Evolutionary conservation across 768 basidiomycete genomes (phyloP).

Genomic region (Lentinula boryana): DNA sequence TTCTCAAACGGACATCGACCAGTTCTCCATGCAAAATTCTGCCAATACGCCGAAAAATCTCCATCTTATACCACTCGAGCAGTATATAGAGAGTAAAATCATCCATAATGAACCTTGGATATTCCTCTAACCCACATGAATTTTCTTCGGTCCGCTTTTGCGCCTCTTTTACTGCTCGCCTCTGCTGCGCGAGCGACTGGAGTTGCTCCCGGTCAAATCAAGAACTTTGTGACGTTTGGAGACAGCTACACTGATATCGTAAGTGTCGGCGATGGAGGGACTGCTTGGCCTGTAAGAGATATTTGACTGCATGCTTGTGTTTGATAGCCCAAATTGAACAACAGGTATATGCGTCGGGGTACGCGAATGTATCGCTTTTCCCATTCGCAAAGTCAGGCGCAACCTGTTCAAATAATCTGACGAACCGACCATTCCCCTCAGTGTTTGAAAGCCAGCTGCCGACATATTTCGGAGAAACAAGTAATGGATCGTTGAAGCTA

Average conservation of each 20-base stretch:
- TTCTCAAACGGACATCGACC: not conserved
- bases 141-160: not conserved
- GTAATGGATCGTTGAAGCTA: not conserved
- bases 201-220: conserved; percentile 41
- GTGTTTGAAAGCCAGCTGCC: conserved; percentile 35
- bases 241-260: conserved; percentile 59
- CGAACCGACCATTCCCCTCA: conserved; percentile 29
- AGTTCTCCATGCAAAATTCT: not conserved
- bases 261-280: conserved; percentile 32
- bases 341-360: conserved; percentile 41
- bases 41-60: not conserved
- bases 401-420: conserved; percentile 39
- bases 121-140: not conserved
- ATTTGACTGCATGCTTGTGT: not conserved
- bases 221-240: conserved; percentile 62
- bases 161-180: not conserved
- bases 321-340: no score
- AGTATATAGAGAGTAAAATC: not conserved
- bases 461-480: conserved; percentile 21
- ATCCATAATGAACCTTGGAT: not conserved
- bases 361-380: conserved; percentile 45
- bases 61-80: not conserved
- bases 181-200: conserved; percentile 12
- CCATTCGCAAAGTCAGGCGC: conserved; percentile 41
- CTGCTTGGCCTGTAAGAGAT: conserved; percentile 45